Percentiles rank a stretch among this genome's conserved stretches.
These are phyloP conservation scores for Nothophaeocryptopus gaeumannii DNA, from an alignment of 2,329 filamentous ascomycete species.

Conservation along the genomic window DNA sequence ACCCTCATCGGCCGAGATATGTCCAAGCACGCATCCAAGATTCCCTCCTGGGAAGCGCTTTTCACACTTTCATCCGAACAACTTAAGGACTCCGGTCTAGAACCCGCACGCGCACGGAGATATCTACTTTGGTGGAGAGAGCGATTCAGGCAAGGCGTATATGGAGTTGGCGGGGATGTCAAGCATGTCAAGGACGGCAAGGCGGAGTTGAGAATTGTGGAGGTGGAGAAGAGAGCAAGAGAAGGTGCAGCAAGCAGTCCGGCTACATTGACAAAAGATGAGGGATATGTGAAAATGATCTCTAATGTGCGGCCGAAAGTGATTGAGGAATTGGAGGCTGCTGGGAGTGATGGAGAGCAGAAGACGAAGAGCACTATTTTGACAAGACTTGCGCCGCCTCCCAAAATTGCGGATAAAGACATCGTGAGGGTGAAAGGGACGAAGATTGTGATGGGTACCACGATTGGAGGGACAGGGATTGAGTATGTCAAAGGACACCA, in stretches of 20 bases:
- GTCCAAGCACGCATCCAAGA: conserved; percentile 77
- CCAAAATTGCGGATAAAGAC: conserved; percentile 33
- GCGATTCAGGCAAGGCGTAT: conserved; percentile 72
- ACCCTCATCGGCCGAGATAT: conserved; percentile 86
- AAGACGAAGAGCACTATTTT: conserved; percentile 22
- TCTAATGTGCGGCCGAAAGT: conserved; percentile 54
- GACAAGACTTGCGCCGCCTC: conserved; percentile 31
- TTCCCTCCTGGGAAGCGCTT: conserved; percentile 84
- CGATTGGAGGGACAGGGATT: conserved; percentile 73
- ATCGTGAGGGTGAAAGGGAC: conserved; percentile 56
- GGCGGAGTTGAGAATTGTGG: conserved; percentile 57
- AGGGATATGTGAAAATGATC: conserved; percentile 56
- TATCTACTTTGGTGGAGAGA: conserved; percentile 89
- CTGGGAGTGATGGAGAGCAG: neutral
- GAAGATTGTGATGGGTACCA: conserved; percentile 64
- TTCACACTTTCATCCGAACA: conserved; percentile 77
- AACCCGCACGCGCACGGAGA: conserved; percentile 74
- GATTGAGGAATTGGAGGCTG: conserved; percentile 25
- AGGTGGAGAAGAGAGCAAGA: conserved; percentile 40
- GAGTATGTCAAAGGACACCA: conserved; percentile 62
- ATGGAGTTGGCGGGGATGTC: conserved; percentile 80
- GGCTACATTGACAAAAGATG: conserved; percentile 53
- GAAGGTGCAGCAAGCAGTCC: conserved; percentile 10
- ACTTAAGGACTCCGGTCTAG: conserved; percentile 78
- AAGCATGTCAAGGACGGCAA: conserved; percentile 64